A percentile compares a stretch with the other conserved stretches of the same genome.
These are phyloP conservation scores for Sporisorium exsertum DNA, from an alignment of 1,284 basidiomycete species.

Conservation along the genomic window DNA sequence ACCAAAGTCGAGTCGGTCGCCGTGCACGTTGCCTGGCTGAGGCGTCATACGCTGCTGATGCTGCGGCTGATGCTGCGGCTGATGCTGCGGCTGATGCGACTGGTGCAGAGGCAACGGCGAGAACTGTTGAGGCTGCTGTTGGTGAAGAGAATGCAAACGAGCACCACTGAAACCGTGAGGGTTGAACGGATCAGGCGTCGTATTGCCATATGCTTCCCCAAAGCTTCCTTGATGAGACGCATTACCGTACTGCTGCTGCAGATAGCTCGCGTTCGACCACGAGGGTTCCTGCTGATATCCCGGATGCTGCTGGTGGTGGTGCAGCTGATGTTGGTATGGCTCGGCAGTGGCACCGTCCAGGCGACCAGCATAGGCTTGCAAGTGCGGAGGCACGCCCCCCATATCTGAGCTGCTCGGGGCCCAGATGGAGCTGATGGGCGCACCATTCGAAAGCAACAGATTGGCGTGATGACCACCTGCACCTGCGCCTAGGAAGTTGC, in stretches of 20 bases:
- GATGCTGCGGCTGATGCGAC: too few species aligned
- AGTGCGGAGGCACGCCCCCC: slow-evolving; percentile 15
- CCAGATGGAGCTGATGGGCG: slow-evolving; percentile 51
- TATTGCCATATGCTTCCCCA: slow-evolving; percentile 27
- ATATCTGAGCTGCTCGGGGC: slow-evolving; percentile 32
- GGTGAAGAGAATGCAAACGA: neutral
- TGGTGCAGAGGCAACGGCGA: too few species aligned
- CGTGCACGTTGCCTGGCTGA: slow-evolving; percentile 25
- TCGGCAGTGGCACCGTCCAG: slow-evolving; percentile 3
- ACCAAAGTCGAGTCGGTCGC: slow-evolving; percentile 7
- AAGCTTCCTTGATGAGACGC: neutral
- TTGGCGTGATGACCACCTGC: slow-evolving; percentile 7
- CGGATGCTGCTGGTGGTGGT: slow-evolving; percentile 17
- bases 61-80: slow-evolving; percentile 14
- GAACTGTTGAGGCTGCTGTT: too few species aligned
- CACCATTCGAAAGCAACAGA: slow-evolving; percentile 32
- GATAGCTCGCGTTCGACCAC: slow-evolving; percentile 18
- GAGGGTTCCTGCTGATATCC: slow-evolving; percentile 10
- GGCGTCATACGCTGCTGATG: slow-evolving; percentile 23
- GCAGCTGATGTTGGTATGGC: slow-evolving; percentile 18
- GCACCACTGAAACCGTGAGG: slow-evolving; percentile 32
- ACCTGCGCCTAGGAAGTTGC: neutral
- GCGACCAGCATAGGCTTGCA: slow-evolving; percentile 19
- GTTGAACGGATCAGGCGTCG: slow-evolving; percentile 42
- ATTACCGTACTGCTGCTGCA: slow-evolving; percentile 11